Evolutionary conservation across 495 filamentous ascomycete species (phyloP).

Genomic region (Paragyromitra xinjiangensis): DNA sequence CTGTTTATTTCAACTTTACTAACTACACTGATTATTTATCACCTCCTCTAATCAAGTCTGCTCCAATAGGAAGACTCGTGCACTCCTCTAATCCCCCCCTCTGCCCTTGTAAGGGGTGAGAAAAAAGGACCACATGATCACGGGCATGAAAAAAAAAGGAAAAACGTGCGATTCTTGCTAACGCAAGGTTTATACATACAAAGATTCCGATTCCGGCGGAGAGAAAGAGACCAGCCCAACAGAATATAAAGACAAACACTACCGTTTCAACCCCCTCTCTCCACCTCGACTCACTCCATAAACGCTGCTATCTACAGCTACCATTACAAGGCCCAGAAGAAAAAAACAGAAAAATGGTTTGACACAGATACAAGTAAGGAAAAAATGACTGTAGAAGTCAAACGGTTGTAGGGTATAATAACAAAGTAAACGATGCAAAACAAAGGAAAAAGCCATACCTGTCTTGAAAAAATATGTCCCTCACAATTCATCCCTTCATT

Average conservation of each 20-base stretch:
- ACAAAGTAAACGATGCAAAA: constrained; percentile 10
- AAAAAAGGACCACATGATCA: background rate
- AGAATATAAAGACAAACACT: constrained; percentile 1
- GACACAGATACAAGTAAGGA: constrained; percentile 20
- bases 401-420: constrained; percentile 9
- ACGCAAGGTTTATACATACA: constrained; percentile 9
- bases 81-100: background rate
- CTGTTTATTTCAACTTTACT: background rate
- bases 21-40: background rate
- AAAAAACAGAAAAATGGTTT: background rate
- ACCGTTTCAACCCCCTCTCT: background rate
- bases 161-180: background rate
- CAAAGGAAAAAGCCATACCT: constrained; percentile 34
- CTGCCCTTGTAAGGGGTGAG: background rate
- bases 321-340: background rate
- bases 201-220: constrained; percentile 31
- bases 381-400: constrained; percentile 23
- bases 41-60: background rate
- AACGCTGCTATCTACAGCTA: constrained; percentile 3
- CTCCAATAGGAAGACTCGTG: background rate
- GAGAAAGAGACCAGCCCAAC: constrained; percentile 22
- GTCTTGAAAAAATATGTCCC: constrained; percentile 29
- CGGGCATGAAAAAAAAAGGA: background rate
- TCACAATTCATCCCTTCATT: constrained; percentile 44
- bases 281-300: background rate